These are phyloP conservation scores for Priceomyces melissophilus DNA, from an alignment of 805 yeast genomes.

Conservation along the genomic window DNA sequence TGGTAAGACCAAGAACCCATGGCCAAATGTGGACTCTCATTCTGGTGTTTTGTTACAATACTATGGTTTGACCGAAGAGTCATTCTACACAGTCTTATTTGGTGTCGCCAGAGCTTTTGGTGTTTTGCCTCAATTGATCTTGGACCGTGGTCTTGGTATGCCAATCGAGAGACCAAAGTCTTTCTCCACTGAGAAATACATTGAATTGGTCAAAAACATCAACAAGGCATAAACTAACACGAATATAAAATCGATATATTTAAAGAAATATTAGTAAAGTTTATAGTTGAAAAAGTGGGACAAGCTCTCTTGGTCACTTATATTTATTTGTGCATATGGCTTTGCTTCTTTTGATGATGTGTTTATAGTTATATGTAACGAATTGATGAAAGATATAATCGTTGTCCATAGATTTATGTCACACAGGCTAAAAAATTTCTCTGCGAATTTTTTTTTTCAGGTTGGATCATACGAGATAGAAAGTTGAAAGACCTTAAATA, in stretches of 20 bases:
- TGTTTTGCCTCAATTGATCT: slow-evolving; percentile 71
- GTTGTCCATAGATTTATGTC: neutral
- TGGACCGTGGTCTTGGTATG: slow-evolving; percentile 73
- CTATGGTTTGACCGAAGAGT: slow-evolving; percentile 70
- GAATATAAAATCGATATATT: neutral
- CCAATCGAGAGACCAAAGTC: slow-evolving; percentile 85
- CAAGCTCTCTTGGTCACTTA: slow-evolving; percentile 1
- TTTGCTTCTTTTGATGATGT: slow-evolving; percentile 6
- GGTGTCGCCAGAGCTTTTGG: slow-evolving; percentile 83
- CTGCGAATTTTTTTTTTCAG: neutral
- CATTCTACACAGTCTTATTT: slow-evolving; percentile 76
- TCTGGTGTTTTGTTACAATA: slow-evolving; percentile 77
- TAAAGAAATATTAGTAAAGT: neutral
- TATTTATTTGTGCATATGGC: slow-evolving; percentile 7
- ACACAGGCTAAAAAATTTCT: neutral
- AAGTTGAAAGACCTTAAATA: neutral
- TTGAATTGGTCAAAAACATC: slow-evolving; percentile 64
- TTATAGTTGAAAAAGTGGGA: neutral
- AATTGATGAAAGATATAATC: slow-evolving; percentile 8
- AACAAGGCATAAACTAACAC: slow-evolving; percentile 4
- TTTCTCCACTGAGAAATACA: slow-evolving; percentile 90
- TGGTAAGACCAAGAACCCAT: slow-evolving; percentile 84
- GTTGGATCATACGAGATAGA: neutral
- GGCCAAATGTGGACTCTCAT: slow-evolving; percentile 79
- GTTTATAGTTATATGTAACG: slow-evolving; percentile 11